These are phyloP conservation scores for Colletotrichum gigasporum DNA, from an alignment of 2,329 filamentous ascomycete species.

Conservation along the genomic window DNA sequence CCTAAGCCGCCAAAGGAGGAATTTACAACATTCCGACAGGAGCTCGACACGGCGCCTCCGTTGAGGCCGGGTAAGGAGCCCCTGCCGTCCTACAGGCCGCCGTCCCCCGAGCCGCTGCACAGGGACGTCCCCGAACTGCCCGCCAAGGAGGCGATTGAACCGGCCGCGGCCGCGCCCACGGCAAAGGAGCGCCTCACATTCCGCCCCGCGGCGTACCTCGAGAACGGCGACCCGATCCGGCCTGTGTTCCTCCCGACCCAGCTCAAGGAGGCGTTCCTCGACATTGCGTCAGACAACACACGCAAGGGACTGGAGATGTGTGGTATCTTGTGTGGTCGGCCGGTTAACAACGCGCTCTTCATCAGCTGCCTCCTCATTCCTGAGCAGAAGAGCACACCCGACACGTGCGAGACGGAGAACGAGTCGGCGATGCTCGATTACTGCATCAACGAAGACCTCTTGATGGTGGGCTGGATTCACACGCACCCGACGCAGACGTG, in stretches of 20 bases:
- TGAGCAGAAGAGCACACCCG: slow-evolving; percentile 86
- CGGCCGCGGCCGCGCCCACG: slow-evolving; percentile 35
- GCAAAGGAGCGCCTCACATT: slow-evolving; percentile 77
- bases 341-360: slow-evolving; percentile 93
- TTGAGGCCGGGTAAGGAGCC: slow-evolving; percentile 24
- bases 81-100: slow-evolving; percentile 8
- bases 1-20: slow-evolving; percentile 43
- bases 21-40: slow-evolving; percentile 6
- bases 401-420: slow-evolving; percentile 95
- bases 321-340: slow-evolving; percentile 89
- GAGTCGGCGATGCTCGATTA: slow-evolving; percentile 88
- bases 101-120: not conserved
- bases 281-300: slow-evolving; percentile 81
- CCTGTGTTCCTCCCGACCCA: slow-evolving; percentile 85
- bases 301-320: slow-evolving; percentile 88
- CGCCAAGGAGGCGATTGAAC: slow-evolving; percentile 43
- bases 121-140: slow-evolving; percentile 43
- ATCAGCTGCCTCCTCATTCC: slow-evolving; percentile 89
- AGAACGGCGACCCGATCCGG: slow-evolving; percentile 86
- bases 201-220: slow-evolving; percentile 85
- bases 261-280: slow-evolving; percentile 79
- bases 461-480: slow-evolving; percentile 96
- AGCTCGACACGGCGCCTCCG: slow-evolving; percentile 24
- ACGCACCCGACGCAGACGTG: slow-evolving; percentile 97
- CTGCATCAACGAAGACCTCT: slow-evolving; percentile 82